These are phyloP conservation scores for Colletotrichum spinosum DNA, from an alignment of 2,329 filamentous ascomycete species.

Conservation along the genomic window DNA sequence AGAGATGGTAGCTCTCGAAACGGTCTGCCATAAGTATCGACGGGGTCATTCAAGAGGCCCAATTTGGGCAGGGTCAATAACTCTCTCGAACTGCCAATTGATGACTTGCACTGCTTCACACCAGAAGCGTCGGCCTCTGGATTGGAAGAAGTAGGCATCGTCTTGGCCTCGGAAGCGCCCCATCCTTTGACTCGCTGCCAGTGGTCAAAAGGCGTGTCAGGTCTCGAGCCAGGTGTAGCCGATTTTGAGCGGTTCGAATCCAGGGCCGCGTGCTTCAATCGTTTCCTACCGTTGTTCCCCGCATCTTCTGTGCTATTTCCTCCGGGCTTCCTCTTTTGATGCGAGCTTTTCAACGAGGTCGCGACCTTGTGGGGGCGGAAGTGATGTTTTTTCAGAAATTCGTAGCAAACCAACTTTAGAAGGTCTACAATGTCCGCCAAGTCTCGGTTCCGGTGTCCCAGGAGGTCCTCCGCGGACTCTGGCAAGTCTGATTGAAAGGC, in stretches of 20 bases:
- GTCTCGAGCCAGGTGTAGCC: slow-evolving; percentile 18
- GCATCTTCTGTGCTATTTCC: not conserved
- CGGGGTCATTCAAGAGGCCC: slow-evolving; percentile 53
- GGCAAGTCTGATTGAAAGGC: not conserved
- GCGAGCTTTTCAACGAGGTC: slow-evolving; percentile 21
- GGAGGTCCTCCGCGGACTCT: slow-evolving; percentile 44
- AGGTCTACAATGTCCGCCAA: slow-evolving; percentile 70
- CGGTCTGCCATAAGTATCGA: slow-evolving; percentile 56
- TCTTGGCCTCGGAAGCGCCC: slow-evolving; percentile 19
- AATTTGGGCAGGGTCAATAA: slow-evolving; percentile 19
- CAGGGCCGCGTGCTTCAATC: not conserved
- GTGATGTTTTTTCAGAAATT: slow-evolving; percentile 81
- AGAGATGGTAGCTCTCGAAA: slow-evolving; percentile 51
- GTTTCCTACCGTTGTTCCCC: not conserved
- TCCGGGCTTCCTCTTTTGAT: not conserved
- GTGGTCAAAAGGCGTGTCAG: slow-evolving; percentile 48
- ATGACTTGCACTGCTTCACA: too few species aligned
- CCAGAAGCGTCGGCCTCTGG: not conserved
- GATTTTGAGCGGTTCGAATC: slow-evolving; percentile 25
- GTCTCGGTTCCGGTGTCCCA: slow-evolving; percentile 59
- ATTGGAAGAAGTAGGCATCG: not conserved
- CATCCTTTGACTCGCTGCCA: slow-evolving; percentile 53
- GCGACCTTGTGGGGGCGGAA: slow-evolving; percentile 66
- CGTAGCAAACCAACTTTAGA: slow-evolving; percentile 73
- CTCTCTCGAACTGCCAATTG: slow-evolving; percentile 12